Base-by-base conservation (phyloP, 306 rosid genomes). In the Casuarina equisetifolia region DNA sequence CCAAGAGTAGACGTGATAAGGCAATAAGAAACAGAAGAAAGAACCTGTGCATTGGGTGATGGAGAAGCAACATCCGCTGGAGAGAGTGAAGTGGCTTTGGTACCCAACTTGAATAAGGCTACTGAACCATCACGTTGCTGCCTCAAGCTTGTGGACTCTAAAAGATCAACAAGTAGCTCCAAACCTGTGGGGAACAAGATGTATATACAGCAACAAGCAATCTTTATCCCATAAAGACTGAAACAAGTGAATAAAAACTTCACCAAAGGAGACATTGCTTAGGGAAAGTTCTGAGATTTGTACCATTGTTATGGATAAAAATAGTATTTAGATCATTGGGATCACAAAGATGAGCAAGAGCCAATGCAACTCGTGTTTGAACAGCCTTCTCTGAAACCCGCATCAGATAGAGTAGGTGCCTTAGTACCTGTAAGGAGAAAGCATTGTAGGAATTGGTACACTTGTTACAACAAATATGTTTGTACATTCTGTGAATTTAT, bases 311-410 rank as follows among this genome's bases (percentile, higher is more conserved):
- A 81, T 91, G 94, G 49, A 92, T 87, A 81, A 91, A 95, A 79
- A 91, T 85, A 70, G 85, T 86, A 85, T 91, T 91, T 78, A 83
- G 92, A 81, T 92, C 97, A 12, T 89, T 94, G 20, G 89, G 90
- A 52, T 89, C 85, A 79, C 99, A 91, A 84, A 92, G 97, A 87
- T 95, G 99, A 1, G 99, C 99, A 85, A 95, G 96, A 72, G 95
- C 99, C 85, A 95, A 88, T 78, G 99, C 91, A 79, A 91, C 88
- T 68, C 92, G 88, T 85, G 88, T 95, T 88, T 88, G 97, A 76
- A 93, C 87, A 78, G 84, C 76, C 85, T 86, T 89, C 52, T 95
- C 99, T 20, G 90, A 91, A 78, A 85, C 92, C 80, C 92, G 96
- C 96, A 95, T 91, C 79, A 95, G 87, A 79, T 95, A 91, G 80